Base-by-base conservation (phyloP, 1,284 basidiomycete genomes). In the Ceratorhiza oryzae-sativae region DNA sequence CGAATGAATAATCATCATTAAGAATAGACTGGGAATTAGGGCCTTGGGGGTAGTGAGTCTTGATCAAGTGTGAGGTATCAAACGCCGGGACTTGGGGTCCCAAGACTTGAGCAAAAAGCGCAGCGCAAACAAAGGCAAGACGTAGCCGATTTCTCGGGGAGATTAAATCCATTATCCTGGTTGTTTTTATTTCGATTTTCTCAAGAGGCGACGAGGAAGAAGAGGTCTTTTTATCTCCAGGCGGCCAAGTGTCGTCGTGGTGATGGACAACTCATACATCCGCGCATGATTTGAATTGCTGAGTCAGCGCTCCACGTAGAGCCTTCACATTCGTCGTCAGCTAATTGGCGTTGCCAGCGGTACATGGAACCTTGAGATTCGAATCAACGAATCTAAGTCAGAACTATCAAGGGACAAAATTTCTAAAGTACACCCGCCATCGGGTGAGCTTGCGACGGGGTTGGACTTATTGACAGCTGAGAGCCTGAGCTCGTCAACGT, bases 41-140 rank as follows among this genome's bases (percentile, higher is more conserved):
- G 36, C 36, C 13, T 20, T 20, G 10, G 18, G 34, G 32, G n/a
- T 36, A n/a, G 18, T 6, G 32, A 39, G 20, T 15, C 6, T 32
- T 20, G 25, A 70, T 59, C 12, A 59, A 32, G 27, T 70, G 67
- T 10, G 67, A 70, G 20, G 53, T 70, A 48, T 70, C 65, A 23
- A 58, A 70, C 4, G 65, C 53, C 15, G 67, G 67, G 9, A 59
- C 15, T n/a, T 39, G 30, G 23, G 67, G 45, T 15, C 39, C 65
- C 9, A 68, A 12, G 34, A 55, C n/a, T 41, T 67, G 62, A 12
- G 34, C 25, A 23, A 53, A 9, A 20, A 55, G 4, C 3, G 62
- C 34, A 30, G 30, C 18, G 9, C n/a, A 18, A 23, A 55, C 13
- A 36, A 67, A 67, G 15, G n/a, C 46, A 9, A 67, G 32, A 15